phyloP scores from a whole-genome alignment of 768 basidiomycete species.

The Candolleomyces aberdarensis region DNA sequence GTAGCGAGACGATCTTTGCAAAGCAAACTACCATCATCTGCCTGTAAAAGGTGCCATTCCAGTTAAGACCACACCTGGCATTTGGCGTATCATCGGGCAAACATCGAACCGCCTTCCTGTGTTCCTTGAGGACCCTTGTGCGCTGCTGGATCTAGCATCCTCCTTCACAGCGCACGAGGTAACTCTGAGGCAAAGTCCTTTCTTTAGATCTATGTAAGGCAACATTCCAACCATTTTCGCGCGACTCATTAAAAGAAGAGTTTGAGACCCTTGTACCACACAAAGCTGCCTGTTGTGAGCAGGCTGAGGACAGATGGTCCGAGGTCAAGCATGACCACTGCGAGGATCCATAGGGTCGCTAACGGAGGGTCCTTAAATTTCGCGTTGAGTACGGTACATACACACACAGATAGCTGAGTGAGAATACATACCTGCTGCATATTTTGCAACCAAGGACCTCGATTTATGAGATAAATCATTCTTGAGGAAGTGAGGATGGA shows the following conservation, averaged over 20 bases:
- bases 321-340: conserved; percentile 67
- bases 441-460: conserved; percentile 64
- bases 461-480: conserved; percentile 69
- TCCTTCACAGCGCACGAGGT: not conserved
- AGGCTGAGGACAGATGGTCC: conserved; percentile 59
- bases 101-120: conserved; percentile 33
- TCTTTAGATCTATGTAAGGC: too few species aligned
- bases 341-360: conserved; percentile 76
- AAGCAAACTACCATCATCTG: conserved; percentile 26
- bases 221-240: too few species aligned
- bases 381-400: not conserved
- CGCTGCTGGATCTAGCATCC: not conserved
- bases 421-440: conserved; percentile 61
- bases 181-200: too few species aligned
- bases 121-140: not conserved
- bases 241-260: conserved; percentile 25
- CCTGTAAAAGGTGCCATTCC: conserved; percentile 78
- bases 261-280: conserved; percentile 62
- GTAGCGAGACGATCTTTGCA: conserved; percentile 4
- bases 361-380: conserved; percentile 64
- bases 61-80: conserved; percentile 55
- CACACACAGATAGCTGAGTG: not conserved
- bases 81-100: conserved; percentile 78
- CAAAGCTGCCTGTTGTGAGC: conserved; percentile 47
- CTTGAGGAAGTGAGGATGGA: conserved; percentile 58